Evolutionary conservation across 2,329 filamentous ascomycete species (phyloP).

Genomic region (Fusarium ambrosium): DNA sequence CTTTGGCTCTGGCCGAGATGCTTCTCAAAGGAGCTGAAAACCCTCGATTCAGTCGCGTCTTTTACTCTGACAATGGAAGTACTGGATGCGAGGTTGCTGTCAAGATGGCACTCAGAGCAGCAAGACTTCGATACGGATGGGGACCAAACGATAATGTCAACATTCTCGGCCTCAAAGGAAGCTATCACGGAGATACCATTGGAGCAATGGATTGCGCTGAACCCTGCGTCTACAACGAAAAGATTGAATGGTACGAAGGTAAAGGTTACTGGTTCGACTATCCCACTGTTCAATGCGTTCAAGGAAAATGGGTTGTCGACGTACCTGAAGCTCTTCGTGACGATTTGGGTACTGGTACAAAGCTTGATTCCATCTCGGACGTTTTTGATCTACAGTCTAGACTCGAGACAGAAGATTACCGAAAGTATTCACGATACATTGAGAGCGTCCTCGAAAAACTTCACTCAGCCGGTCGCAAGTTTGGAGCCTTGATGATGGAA

Average conservation of each 20-base stretch:
- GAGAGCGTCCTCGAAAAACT: constrained; percentile 65
- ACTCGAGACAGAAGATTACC: constrained; percentile 58
- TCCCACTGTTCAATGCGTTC: constrained; percentile 75
- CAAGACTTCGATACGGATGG: constrained; percentile 77
- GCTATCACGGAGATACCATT: constrained; percentile 90
- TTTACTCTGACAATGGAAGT: constrained; percentile 87
- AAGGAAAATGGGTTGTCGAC: constrained; percentile 76
- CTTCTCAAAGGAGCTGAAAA: constrained; percentile 73
- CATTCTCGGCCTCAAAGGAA: constrained; percentile 81
- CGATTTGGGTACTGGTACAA: constrained; percentile 54
- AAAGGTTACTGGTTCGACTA: constrained; percentile 87
- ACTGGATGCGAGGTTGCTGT: constrained; percentile 87
- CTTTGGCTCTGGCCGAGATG: constrained; percentile 75
- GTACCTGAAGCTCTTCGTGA: constrained; percentile 63
- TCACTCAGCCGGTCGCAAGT: constrained; percentile 70
- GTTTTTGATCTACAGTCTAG: constrained; percentile 72
- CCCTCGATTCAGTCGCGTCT: constrained; percentile 76
- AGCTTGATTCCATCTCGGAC: constrained; percentile 63
- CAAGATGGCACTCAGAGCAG: constrained; percentile 85
- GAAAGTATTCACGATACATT: constrained; percentile 73
- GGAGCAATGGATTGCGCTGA: constrained; percentile 90
- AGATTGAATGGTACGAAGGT: constrained; percentile 88
- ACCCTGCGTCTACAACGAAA: constrained; percentile 82
- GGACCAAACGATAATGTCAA: constrained; percentile 69
- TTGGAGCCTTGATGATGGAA: constrained; percentile 85